phyloP scores from a whole-genome alignment of 2,329 filamentous ascomycete genomes.

The Neocucurbitaria cava region DNA sequence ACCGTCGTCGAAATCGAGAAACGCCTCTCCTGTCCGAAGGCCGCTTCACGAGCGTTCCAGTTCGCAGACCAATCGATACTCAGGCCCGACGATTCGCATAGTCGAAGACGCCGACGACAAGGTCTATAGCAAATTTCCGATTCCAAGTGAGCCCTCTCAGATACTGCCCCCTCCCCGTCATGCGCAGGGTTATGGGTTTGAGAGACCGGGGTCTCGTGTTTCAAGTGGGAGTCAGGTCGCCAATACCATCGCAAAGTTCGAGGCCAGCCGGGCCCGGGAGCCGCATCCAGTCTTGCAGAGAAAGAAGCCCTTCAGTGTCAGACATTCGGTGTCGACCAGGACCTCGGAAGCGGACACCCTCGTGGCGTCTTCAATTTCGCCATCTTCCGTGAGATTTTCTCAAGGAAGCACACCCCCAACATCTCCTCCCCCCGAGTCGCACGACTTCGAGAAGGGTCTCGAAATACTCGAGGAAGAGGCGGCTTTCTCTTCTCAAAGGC shows the following conservation, averaged over 20 bases:
- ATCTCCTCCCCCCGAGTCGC: constrained; percentile 41
- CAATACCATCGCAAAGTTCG: constrained; percentile 49
- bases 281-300: constrained; percentile 42
- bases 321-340: constrained; percentile 48
- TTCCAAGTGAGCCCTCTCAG: constrained; percentile 49
- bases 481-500: constrained; percentile 24
- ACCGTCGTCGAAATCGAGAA: constrained; percentile 33
- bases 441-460: constrained; percentile 38
- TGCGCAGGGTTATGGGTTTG: constrained; percentile 48
- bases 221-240: constrained; percentile 47
- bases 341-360: constrained; percentile 49
- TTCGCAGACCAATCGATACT: constrained; percentile 45
- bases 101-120: constrained; percentile 46
- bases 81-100: constrained; percentile 51
- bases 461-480: constrained; percentile 46
- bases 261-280: constrained; percentile 41
- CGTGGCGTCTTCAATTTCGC: constrained; percentile 45
- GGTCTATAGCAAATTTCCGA: constrained; percentile 49
- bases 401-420: constrained; percentile 49
- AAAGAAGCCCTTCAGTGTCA: constrained; percentile 37
- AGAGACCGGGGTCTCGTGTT: constrained; percentile 48
- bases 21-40: constrained; percentile 41
- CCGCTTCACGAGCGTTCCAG: constrained; percentile 50
- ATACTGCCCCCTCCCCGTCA: constrained; percentile 49
- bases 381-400: constrained; percentile 48